These are phyloP conservation scores for Globisporangium polare DNA, from an alignment of 352 stramenopile species.

Conservation along the genomic window DNA sequence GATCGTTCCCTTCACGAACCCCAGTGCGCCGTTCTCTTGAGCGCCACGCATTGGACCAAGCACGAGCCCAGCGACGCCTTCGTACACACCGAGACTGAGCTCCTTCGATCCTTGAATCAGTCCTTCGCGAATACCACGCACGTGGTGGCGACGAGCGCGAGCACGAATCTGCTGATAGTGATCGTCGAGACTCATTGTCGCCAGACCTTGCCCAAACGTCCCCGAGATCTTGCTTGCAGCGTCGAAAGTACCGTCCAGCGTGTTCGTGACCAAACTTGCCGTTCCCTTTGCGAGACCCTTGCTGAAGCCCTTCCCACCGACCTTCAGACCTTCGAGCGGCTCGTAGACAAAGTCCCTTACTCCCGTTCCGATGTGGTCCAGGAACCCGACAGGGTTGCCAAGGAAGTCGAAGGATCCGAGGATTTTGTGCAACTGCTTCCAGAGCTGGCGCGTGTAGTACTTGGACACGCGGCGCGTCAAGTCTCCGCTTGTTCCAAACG, in stretches of 20 bases:
- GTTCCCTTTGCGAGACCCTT: constrained; percentile 85
- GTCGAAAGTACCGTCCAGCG: constrained; percentile 84
- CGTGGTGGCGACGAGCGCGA: constrained; percentile 68
- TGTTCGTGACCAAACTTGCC: constrained; percentile 84
- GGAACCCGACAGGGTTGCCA: constrained; percentile 82
- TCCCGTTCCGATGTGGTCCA: constrained; percentile 94
- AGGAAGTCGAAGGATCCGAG: constrained; percentile 88
- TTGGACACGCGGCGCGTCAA: constrained; percentile 82
- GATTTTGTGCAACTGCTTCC: constrained; percentile 89
- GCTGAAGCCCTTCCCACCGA: constrained; percentile 83
- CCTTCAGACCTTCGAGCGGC: constrained; percentile 90
- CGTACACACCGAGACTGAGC: constrained; percentile 78
- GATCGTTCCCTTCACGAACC: constrained; percentile 83
- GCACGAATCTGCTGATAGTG: constrained; percentile 86
- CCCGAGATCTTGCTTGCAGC: constrained; percentile 86
- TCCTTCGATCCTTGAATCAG: constrained; percentile 83
- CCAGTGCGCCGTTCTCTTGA: constrained; percentile 73
- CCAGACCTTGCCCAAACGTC: constrained; percentile 84
- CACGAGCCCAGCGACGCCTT: constrained; percentile 79
- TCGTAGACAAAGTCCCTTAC: constrained; percentile 97
- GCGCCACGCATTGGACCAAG: constrained; percentile 80
- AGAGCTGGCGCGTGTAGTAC: constrained; percentile 87
- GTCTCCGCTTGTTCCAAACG: constrained; percentile 84
- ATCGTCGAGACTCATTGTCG: constrained; percentile 83
- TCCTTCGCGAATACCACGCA: constrained; percentile 75